These are phyloP conservation scores for Candida palmyrensis DNA, from an alignment of 805 yeast genomes.

Conservation along the genomic window DNA sequence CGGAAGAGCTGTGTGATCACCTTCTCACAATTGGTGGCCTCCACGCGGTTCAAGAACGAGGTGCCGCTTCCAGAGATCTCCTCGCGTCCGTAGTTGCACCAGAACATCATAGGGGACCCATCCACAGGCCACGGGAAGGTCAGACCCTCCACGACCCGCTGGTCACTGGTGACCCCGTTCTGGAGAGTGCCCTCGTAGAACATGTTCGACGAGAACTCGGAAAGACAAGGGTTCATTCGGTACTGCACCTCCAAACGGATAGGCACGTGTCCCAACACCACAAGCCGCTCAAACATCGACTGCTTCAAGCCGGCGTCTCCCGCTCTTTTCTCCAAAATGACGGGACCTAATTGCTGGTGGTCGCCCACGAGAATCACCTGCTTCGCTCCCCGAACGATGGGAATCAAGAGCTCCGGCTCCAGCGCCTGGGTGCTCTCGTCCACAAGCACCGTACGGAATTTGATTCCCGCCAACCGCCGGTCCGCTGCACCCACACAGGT, in stretches of 20 bases:
- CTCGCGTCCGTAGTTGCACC: slow-evolving; percentile 87
- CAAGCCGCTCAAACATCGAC: slow-evolving; percentile 82
- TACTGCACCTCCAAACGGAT: slow-evolving; percentile 87
- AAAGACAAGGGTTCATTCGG: slow-evolving; percentile 87
- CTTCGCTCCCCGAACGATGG: slow-evolving; percentile 83
- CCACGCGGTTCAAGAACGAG: slow-evolving; percentile 78
- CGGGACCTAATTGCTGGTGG: slow-evolving; percentile 94
- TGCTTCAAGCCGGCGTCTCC: slow-evolving; percentile 83
- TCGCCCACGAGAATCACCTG: slow-evolving; percentile 92
- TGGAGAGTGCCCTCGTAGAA: slow-evolving; percentile 90
- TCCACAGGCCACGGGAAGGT: slow-evolving; percentile 90
- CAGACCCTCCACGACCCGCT: slow-evolving; percentile 50
- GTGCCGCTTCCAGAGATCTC: slow-evolving; percentile 81
- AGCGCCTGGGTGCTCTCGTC: slow-evolving; percentile 95
- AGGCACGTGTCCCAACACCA: slow-evolving; percentile 78
- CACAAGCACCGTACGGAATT: slow-evolving; percentile 74
- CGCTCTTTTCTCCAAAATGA: slow-evolving; percentile 72
- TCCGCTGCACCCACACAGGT: slow-evolving; percentile 95
- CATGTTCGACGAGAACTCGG: slow-evolving; percentile 87
- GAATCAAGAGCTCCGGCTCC: slow-evolving; percentile 88
- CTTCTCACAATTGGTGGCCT: slow-evolving; percentile 84
- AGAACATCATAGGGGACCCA: slow-evolving; percentile 90
- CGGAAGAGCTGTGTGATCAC: slow-evolving; percentile 65
- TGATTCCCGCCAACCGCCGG: slow-evolving; percentile 45
- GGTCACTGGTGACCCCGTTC: slow-evolving; percentile 81